These are phyloP conservation scores for Secale cereale DNA, from an alignment of 176 grass and related monocot species.

Conservation along the genomic window DNA sequence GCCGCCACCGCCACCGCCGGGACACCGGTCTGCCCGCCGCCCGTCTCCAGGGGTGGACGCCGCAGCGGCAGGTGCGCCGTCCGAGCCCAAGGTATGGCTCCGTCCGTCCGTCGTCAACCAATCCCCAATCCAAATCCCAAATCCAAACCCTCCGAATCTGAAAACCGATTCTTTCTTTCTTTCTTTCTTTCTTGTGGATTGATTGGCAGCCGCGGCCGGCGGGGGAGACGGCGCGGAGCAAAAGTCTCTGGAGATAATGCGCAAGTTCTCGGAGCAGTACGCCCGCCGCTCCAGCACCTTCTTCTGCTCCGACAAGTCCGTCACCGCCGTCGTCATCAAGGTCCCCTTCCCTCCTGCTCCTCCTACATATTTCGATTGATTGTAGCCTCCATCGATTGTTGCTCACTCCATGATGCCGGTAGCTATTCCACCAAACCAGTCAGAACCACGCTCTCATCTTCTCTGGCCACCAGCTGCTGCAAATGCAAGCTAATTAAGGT, in stretches of 20 bases:
- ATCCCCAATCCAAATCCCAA: background rate
- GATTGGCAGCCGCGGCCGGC: slow-evolving; percentile 41
- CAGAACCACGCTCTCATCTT: background rate
- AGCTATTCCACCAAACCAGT: too few species aligned
- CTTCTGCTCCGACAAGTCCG: slow-evolving; percentile 92
- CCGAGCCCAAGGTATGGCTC: slow-evolving; percentile 30
- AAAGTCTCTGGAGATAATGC: slow-evolving; percentile 94
- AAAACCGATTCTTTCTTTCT: background rate
- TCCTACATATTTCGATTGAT: background rate
- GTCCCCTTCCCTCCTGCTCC: background rate
- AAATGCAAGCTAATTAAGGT: background rate
- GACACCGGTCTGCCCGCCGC: background rate
- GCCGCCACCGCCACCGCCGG: slow-evolving; percentile 8
- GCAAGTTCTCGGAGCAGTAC: slow-evolving; percentile 98
- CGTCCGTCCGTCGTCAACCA: background rate
- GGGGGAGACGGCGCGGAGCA: slow-evolving; percentile 58
- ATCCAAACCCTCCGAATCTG: background rate
- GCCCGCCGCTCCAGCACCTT: slow-evolving; percentile 73
- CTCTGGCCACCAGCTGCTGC: background rate
- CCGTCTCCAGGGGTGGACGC: background rate
- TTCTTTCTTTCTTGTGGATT: too few species aligned
- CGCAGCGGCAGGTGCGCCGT: slow-evolving; percentile 19
- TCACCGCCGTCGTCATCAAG: slow-evolving; percentile 95
- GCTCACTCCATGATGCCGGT: too few species aligned
- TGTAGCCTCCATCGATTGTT: background rate